Evolutionary conservation across 2,329 filamentous ascomycete genomes (phyloP).

Genomic region (Phaeosphaeriaceae sp.): DNA sequence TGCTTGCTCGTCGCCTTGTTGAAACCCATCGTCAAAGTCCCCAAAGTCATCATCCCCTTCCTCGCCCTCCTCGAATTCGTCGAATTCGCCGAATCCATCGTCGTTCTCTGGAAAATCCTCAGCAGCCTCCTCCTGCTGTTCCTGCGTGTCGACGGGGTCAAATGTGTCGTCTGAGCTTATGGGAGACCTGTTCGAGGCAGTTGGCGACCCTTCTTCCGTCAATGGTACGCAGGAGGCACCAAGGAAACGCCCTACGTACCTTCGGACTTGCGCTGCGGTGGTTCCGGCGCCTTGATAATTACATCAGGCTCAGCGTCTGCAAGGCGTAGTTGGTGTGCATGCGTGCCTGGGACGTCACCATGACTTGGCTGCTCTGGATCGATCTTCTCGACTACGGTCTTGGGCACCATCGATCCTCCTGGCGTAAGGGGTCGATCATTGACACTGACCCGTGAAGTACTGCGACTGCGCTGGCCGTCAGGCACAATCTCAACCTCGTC

Average conservation of each 20-base stretch:
- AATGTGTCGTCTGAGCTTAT: slow-evolving; percentile 38
- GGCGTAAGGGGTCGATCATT: slow-evolving; percentile 58
- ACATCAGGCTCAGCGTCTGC: slow-evolving; percentile 67
- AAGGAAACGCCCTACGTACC: slow-evolving; percentile 61
- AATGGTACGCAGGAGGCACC: slow-evolving; percentile 61
- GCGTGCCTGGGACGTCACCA: slow-evolving; percentile 68
- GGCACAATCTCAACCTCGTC: slow-evolving; percentile 68
- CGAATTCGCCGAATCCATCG: slow-evolving; percentile 62
- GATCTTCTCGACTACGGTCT: slow-evolving; percentile 67
- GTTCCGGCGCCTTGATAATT: slow-evolving; percentile 57
- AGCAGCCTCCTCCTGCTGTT: slow-evolving; percentile 14
- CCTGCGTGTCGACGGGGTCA: slow-evolving; percentile 21
- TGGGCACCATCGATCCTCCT: slow-evolving; percentile 61
- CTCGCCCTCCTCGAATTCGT: slow-evolving; percentile 65
- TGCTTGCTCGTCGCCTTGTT: slow-evolving; percentile 47
- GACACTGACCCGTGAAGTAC: slow-evolving; percentile 49
- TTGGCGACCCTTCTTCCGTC: slow-evolving; percentile 68
- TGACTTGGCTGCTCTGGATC: slow-evolving; percentile 63
- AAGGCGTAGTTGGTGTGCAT: slow-evolving; percentile 62
- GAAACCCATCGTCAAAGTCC: slow-evolving; percentile 59
- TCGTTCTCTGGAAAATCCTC: slow-evolving; percentile 55
- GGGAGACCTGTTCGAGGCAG: slow-evolving; percentile 59
- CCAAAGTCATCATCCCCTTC: slow-evolving; percentile 58
- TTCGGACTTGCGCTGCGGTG: slow-evolving; percentile 54
- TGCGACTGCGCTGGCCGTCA: slow-evolving; percentile 48